A percentile compares a stretch with the other conserved stretches of the same genome.
These are phyloP conservation scores for Colletotrichum tamarilloi DNA, from an alignment of 2,329 filamentous ascomycete species.

Conservation along the genomic window DNA sequence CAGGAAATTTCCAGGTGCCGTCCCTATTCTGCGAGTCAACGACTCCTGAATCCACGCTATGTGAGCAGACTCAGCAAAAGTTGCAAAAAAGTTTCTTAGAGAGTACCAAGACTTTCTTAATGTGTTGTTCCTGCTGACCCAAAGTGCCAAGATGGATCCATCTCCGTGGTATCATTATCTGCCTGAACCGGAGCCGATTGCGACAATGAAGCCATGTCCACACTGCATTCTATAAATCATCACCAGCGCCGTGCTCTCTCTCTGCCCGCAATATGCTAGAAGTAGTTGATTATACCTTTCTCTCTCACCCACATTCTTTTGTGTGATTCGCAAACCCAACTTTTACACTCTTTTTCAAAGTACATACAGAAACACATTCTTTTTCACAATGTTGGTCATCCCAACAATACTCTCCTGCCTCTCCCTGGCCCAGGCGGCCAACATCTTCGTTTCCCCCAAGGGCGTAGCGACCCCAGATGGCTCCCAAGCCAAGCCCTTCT, in stretches of 20 bases:
- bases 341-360: conserved; percentile 21
- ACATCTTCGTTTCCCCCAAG: conserved; percentile 57
- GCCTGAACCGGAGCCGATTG: not conserved
- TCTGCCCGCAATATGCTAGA: not conserved
- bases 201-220: not conserved
- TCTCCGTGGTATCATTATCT: not conserved
- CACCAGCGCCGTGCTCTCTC: not conserved
- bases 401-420: conserved; percentile 20
- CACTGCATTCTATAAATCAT: conserved; percentile 1
- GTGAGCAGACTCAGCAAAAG: not conserved
- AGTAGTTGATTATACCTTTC: not conserved
- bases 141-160: conserved; percentile 1
- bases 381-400: conserved; percentile 11
- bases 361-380: not conserved
- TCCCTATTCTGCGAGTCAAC: not conserved
- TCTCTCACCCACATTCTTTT: not conserved
- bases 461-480: conserved; percentile 52
- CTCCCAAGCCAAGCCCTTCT: conserved; percentile 51
- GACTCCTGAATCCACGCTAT: not conserved
- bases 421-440: conserved; percentile 40
- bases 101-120: conserved; percentile 6
- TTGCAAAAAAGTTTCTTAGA: conserved; percentile 15
- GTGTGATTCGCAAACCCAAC: not conserved
- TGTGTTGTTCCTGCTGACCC: not conserved
- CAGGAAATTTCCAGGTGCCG: not conserved